Evolutionary conservation across 164 flowering plant species (phyloP), one percentile per base, ranked within the genome.

Genomic region (Echeveria elegans): DNA sequence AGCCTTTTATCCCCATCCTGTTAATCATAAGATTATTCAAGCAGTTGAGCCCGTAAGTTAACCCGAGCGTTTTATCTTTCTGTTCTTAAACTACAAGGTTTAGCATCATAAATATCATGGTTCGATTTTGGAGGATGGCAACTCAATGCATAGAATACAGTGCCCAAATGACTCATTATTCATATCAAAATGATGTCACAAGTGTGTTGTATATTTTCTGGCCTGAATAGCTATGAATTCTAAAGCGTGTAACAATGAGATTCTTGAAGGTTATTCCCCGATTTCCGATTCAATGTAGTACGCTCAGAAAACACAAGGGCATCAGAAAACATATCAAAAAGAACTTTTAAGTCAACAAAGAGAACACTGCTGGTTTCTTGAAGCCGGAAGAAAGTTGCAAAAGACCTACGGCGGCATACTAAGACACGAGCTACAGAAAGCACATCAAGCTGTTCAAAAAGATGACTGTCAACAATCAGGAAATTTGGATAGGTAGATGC

Each of bases 1-100:
- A 92, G 82, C 75, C 94, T 83, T 71, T 72, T 75, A 41, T 92
- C 89, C 31, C 86, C 91, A 72, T 79, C 92, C 98, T 94, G 72
- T 26, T n/a, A 75, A 65, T 67, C 63, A 66, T 21, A 50, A 50
- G 56, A 9, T 50, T 10, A 21, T 50, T 0, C 26, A 50, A 50
- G 21, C 21, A 19, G 28, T 50, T 50, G 9, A 50, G 28, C 56
- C 56, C 0, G 28, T 5, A 23, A n/a, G 28, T 47, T 5, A 23
- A 23, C 56, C 6, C 21, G 26, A 21, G 26, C 6, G 10, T 7
- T 34, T 50, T 50, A 50, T 2, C 56, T 2, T 50, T 21, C n/a
- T 50, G 3, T 23, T 12, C 9, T 2, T 3, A 50, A n/a, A 50
- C 26, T 50, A n/a, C n/a, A n/a, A 50, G 11, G 56, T 21, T 50